Conservation (phyloP, 2,329 filamentous ascomycete genomes). For the Sphaerulina vaccinii region DNA sequence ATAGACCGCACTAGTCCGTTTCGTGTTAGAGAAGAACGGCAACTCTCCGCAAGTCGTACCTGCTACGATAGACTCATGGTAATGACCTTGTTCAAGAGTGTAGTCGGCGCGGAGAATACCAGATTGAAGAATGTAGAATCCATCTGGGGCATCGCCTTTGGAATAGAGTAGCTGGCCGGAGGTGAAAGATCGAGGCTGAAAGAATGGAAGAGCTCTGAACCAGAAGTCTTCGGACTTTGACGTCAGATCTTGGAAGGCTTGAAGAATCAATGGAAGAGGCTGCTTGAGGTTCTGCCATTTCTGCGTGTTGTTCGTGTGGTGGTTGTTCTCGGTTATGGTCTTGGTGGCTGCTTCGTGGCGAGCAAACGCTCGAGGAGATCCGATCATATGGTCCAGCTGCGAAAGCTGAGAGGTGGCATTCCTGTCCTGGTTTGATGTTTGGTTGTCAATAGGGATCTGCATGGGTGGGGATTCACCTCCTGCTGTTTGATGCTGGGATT, state of each 20-base stretch:
- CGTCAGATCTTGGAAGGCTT: conserved; percentile 90
- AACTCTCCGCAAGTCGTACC: conserved; percentile 94
- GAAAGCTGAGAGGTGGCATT: conserved; percentile 30
- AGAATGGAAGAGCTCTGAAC: conserved; percentile 77
- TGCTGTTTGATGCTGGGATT: conserved; percentile 41
- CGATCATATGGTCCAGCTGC: conserved; percentile 42
- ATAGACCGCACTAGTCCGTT: conserved; percentile 79
- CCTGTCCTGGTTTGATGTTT: conserved; percentile 27
- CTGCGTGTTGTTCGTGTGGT: conserved; percentile 50
- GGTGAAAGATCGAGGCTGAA: conserved; percentile 65
- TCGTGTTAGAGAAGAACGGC: conserved; percentile 91
- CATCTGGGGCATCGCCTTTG: conserved; percentile 70
- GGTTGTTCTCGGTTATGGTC: conserved; percentile 61
- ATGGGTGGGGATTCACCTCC: conserved; percentile 48
- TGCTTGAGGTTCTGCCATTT: conserved; percentile 87
- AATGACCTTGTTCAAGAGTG: conserved; percentile 80
- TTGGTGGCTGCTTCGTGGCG: conserved; percentile 75
- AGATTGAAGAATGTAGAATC: conserved; percentile 86
- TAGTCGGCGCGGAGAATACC: conserved; percentile 91
- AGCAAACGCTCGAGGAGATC: conserved; percentile 77
- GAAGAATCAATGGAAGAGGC: conserved; percentile 84
- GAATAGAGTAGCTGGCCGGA: conserved; percentile 74
- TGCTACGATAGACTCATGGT: conserved; percentile 88
- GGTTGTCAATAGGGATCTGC: conserved; percentile 24
- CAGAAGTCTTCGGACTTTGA: conserved; percentile 91